Evolutionary conservation across 2,329 filamentous ascomycete species (phyloP), one percentile per base, ranked within the genome.

Genomic region (Ustulina deusta): DNA sequence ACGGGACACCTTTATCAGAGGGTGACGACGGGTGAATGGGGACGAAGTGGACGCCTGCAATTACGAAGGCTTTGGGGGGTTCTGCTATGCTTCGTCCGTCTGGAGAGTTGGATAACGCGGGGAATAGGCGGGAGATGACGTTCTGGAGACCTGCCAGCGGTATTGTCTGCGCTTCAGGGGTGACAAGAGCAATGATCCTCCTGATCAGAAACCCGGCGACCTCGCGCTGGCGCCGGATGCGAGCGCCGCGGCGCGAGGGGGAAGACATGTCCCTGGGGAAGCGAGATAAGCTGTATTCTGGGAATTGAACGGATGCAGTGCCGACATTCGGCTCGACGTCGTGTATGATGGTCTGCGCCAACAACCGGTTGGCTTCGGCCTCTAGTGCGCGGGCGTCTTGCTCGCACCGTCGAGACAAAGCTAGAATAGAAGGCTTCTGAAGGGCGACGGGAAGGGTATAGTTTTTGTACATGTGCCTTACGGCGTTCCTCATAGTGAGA

Each of bases 401-500:
- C 52, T 84, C 82, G 34, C 87, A 86, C 36, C 84, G 84, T 17
- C 82, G 76, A 0, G 90, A 83, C 58, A 97, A 80, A 0, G 81
- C 79, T 1, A 95, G 79, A 5, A 97, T 83, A 0, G 88, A 83
- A 0, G 85, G 81, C 62, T 89, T 89, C 68, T 87, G 87, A 2
- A 98, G 80, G 0, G 94, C 93, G 10, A 78, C 78, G 0, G 96
- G 95, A 3, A 98, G 81, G 2, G 78, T 75, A 65, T 90, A 80
- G 4, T 85, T 79, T 29, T 83, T 80, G 22, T 87, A 84, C 49
- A 97, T 78, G 77, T 91, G 82, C 36, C 95, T 88, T 42, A 97
- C 83, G 0, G 95, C 90, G 75, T 99, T 99, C 42, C 96, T 88
- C 51, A 85, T 80, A 0, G 96, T 97, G 66, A 97, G 81, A 0